Evolutionary conservation across 768 basidiomycete genomes (phyloP), one percentile per base, ranked within the genome.

Genomic region (Suillus fuscotomentosus): DNA sequence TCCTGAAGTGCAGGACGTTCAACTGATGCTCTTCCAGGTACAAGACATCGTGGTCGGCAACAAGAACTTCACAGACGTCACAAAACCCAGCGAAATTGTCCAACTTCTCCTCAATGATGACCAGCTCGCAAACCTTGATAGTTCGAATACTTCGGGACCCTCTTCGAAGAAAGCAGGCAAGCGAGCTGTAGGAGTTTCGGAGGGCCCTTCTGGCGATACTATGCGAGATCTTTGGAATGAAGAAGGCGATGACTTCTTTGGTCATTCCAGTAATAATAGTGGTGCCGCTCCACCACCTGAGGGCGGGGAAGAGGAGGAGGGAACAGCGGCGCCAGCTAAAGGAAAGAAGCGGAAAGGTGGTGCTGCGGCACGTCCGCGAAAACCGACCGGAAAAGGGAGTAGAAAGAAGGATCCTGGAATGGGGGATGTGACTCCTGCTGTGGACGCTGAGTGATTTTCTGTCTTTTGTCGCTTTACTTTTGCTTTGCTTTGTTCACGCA

Each of bases 1-100:
- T 57, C 0, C 48, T 34, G 42, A 11, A 31, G n/a, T 22, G 50
- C 8, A 41, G 41, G 55, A 9, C 9, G 27, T 42, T 50, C 15
- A 38, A 45, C 45, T 60, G 50, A 57, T 60, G 63, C 60, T 65
- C 34, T 65, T 62, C 24, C 63, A 96, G 94, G 96, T 99, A 5
- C 97, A 99, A 87, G 97, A 99, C 70, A 97, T 98, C 65, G 97
- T 99, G 60, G 97, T 99, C 9, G 97, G 97, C 60, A 96, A 93
- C 79, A 98, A 97, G 78, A 94, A 88, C 66, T 89, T 97, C 73
- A 94, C 92, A 2, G 95, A 97, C 67, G 91, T 92, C 61, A 87
- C 94, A 22, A 96, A 95, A 75, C 94, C 95, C 34, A 96, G 94
- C 78, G 97, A 99, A 76, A 97, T 99, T 62, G 97, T 97, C 17